A percentile compares a stretch with the other conserved stretches of the same genome.
Conservation (phyloP, 495 filamentous ascomycete genomes). For the Pyronema domesticum region DNA sequence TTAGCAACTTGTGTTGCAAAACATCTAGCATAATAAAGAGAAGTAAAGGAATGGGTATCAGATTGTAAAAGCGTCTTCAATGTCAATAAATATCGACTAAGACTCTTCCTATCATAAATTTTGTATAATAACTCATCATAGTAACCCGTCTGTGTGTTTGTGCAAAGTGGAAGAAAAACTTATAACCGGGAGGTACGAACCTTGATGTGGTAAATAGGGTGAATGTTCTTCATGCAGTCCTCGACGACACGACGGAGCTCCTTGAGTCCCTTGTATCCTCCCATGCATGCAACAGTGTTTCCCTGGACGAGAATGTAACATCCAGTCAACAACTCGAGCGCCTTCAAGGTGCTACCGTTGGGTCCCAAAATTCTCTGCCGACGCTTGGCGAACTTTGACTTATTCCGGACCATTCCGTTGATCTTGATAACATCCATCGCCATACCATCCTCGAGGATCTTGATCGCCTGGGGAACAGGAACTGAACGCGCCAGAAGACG, state of each 20-base stretch:
- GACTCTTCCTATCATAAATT: conserved; percentile 11
- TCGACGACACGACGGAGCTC: conserved; percentile 78
- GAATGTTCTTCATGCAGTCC: conserved; percentile 91
- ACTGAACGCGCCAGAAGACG: conserved; percentile 84
- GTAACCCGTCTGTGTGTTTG: not conserved
- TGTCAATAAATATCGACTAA: conserved; percentile 2
- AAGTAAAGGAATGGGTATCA: conserved; percentile 1
- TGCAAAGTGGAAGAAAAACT: not conserved
- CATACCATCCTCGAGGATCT: conserved; percentile 79
- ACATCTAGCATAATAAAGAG: not conserved
- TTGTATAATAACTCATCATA: conserved; percentile 8
- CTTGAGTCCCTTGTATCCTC: conserved; percentile 78
- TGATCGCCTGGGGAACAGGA: conserved; percentile 78
- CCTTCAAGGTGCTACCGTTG: conserved; percentile 72
- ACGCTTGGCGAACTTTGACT: conserved; percentile 92
- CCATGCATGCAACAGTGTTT: conserved; percentile 88
- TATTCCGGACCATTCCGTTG: conserved; percentile 68
- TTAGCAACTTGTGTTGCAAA: not conserved
- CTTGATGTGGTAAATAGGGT: conserved; percentile 69
- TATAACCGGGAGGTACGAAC: conserved; percentile 1
- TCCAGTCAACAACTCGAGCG: conserved; percentile 80
- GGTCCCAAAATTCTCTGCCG: conserved; percentile 81
- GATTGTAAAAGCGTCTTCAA: conserved; percentile 6
- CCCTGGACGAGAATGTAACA: conserved; percentile 94
- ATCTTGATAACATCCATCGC: conserved; percentile 94